Percentiles rank a stretch among this genome's conserved stretches.
Evolutionary conservation across 352 stramenopile genomes (phyloP).

Genomic region (Pythium aphanidermatum): DNA sequence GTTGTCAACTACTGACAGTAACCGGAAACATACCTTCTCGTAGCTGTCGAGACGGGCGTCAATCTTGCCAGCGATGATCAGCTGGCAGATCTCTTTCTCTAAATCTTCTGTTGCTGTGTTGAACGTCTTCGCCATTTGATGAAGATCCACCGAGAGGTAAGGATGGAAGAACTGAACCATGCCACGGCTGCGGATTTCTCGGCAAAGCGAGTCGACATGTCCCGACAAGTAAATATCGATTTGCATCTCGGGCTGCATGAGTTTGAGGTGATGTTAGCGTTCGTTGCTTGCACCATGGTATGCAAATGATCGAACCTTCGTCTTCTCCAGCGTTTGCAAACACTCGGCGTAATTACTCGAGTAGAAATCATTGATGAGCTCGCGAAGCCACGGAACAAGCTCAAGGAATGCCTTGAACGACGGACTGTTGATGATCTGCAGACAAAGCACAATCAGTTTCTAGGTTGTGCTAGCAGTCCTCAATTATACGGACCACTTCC

Average conservation of each 20-base stretch:
- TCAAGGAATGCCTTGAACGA: slow-evolving; percentile 88
- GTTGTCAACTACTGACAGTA: too few relatives aligned
- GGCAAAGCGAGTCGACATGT: slow-evolving; percentile 68
- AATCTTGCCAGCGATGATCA: slow-evolving; percentile 72
- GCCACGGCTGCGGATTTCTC: slow-evolving; percentile 77
- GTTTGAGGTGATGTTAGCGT: not conserved
- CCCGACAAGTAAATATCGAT: slow-evolving; percentile 76
- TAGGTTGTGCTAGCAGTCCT: not conserved
- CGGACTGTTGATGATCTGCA: slow-evolving; percentile 78
- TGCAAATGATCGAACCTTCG: slow-evolving; percentile 37
- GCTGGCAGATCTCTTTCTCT: slow-evolving; percentile 71
- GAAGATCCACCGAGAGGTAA: slow-evolving; percentile 82
- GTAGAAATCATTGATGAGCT: slow-evolving; percentile 87
- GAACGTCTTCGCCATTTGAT: slow-evolving; percentile 84
- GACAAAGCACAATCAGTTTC: not conserved
- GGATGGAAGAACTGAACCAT: slow-evolving; percentile 89
- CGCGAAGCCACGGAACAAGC: slow-evolving; percentile 77
- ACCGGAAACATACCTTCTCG: slow-evolving; percentile 60
- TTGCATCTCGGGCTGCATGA: slow-evolving; percentile 47
- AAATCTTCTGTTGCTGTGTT: slow-evolving; percentile 52
- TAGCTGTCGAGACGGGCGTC: slow-evolving; percentile 85
- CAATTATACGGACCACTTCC: slow-evolving; percentile 47
- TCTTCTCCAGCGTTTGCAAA: slow-evolving; percentile 66
- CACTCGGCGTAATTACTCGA: slow-evolving; percentile 82
- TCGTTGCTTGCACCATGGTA: not conserved